These are phyloP conservation scores for Tylopilus microsporus DNA, from an alignment of 1,284 basidiomycete genomes.

Conservation along the genomic window DNA sequence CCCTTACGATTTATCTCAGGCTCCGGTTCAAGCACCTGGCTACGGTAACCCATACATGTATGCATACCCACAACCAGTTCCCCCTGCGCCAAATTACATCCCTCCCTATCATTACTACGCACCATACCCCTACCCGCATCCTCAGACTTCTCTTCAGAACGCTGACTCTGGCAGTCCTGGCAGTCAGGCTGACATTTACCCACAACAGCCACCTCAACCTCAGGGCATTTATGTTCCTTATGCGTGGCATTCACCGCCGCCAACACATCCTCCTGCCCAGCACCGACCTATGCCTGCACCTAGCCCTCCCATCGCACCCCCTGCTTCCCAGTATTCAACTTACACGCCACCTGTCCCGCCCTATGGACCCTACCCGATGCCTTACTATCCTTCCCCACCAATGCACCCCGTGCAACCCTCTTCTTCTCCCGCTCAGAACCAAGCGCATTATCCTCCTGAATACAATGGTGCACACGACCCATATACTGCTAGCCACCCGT, in stretches of 20 bases:
- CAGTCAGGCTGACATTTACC: slow-evolving; percentile 31
- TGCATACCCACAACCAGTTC: slow-evolving; percentile 32
- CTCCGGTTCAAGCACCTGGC: slow-evolving; percentile 35
- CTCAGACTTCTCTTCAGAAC: slow-evolving; percentile 25
- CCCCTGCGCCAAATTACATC: slow-evolving; percentile 33
- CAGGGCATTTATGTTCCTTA: slow-evolving; percentile 38
- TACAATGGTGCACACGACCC: slow-evolving; percentile 32
- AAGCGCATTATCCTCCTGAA: slow-evolving; percentile 27
- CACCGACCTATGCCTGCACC: slow-evolving; percentile 34
- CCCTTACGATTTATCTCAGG: slow-evolving; percentile 49
- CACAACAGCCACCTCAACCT: slow-evolving; percentile 32
- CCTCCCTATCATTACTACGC: slow-evolving; percentile 37
- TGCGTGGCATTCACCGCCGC: slow-evolving; percentile 35
- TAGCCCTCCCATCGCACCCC: slow-evolving; percentile 30
- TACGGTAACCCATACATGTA: slow-evolving; percentile 40
- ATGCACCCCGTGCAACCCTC: slow-evolving; percentile 39
- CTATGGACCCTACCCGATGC: slow-evolving; percentile 43
- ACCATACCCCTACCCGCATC: slow-evolving; percentile 35
- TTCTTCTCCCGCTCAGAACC: slow-evolving; percentile 32
- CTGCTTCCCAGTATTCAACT: slow-evolving; percentile 33
- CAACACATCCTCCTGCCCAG: slow-evolving; percentile 27
- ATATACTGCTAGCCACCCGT: slow-evolving; percentile 24
- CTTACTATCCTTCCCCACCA: slow-evolving; percentile 44
- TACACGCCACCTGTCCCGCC: slow-evolving; percentile 37
- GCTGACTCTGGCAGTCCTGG: slow-evolving; percentile 35